These are phyloP conservation scores for Podospora pseudoanserina DNA, from an alignment of 495 filamentous ascomycete species.

Conservation along the genomic window DNA sequence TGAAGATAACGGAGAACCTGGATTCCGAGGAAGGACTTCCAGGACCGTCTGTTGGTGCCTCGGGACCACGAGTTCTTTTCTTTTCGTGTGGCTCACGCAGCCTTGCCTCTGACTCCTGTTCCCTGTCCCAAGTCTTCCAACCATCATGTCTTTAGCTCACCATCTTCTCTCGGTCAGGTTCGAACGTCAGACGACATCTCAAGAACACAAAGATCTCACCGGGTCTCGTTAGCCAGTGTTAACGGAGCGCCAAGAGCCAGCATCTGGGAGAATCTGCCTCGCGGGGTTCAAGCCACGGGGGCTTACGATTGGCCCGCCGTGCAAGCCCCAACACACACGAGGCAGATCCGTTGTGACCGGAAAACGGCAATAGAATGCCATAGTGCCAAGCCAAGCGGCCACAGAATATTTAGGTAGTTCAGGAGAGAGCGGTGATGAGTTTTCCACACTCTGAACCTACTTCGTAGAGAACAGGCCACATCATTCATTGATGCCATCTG, in stretches of 20 bases:
- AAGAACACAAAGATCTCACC: neutral
- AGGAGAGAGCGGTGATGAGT: neutral
- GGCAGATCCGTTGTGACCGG: neutral
- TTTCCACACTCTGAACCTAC: neutral
- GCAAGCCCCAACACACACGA: neutral
- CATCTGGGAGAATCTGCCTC: constrained; percentile 3
- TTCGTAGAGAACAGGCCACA: no score
- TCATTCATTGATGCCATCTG: neutral
- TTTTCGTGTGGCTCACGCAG: neutral
- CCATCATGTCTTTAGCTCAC: neutral
- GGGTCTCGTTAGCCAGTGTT: neutral
- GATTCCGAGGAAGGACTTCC: neutral
- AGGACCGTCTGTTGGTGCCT: neutral
- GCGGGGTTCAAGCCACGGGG: constrained; percentile 1
- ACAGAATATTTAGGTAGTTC: neutral
- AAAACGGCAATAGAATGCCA: neutral
- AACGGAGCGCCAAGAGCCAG: neutral
- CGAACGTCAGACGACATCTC: neutral
- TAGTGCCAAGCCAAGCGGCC: neutral
- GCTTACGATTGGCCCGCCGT: constrained; percentile 5
- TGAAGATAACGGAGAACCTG: neutral
- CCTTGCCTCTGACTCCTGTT: neutral
- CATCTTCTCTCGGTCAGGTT: neutral
- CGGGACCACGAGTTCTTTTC: neutral
- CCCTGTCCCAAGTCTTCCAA: neutral